These are phyloP conservation scores for Penicillium sp. DNA, from an alignment of 2,329 filamentous ascomycete genomes.

Conservation along the genomic window DNA sequence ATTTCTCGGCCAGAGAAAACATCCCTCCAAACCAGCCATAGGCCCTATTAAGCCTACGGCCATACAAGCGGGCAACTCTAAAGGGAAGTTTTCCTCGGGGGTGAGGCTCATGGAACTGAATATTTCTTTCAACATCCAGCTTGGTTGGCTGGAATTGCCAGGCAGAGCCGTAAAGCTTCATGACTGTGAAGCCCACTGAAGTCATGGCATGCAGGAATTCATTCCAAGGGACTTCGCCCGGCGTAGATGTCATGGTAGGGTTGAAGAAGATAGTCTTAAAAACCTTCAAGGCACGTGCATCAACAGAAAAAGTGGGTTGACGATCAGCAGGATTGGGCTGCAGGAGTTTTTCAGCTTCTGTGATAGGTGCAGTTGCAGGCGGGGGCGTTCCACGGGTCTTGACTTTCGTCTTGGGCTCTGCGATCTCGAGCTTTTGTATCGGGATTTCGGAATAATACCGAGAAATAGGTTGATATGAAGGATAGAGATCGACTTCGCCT, in stretches of 20 bases:
- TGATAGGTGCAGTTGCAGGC: not conserved
- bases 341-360: not conserved
- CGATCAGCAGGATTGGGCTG: constrained; percentile 4
- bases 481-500: not conserved
- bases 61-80: constrained; percentile 47
- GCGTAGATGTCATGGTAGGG: constrained; percentile 34
- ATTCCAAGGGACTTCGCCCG: constrained; percentile 53
- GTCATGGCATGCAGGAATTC: constrained; percentile 49
- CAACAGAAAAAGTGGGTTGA: constrained; percentile 35
- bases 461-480: not conserved
- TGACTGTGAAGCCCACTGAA: constrained; percentile 49
- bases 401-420: constrained; percentile 10
- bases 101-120: constrained; percentile 63
- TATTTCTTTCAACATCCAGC: constrained; percentile 48
- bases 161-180: constrained; percentile 61
- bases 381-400: constrained; percentile 14
- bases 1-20: constrained; percentile 37
- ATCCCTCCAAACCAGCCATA: constrained; percentile 53
- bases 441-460: constrained; percentile 1
- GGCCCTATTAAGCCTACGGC: constrained; percentile 49
- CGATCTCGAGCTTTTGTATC: not conserved
- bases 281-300: constrained; percentile 42
- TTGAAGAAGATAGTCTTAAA: constrained; percentile 47
- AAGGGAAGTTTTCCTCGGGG: constrained; percentile 54
- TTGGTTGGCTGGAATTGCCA: constrained; percentile 57